A percentile compares a stretch with the other conserved stretches of the same genome.
Conservation (phyloP, 768 basidiomycete species). For the Leccinum barrowsii region DNA sequence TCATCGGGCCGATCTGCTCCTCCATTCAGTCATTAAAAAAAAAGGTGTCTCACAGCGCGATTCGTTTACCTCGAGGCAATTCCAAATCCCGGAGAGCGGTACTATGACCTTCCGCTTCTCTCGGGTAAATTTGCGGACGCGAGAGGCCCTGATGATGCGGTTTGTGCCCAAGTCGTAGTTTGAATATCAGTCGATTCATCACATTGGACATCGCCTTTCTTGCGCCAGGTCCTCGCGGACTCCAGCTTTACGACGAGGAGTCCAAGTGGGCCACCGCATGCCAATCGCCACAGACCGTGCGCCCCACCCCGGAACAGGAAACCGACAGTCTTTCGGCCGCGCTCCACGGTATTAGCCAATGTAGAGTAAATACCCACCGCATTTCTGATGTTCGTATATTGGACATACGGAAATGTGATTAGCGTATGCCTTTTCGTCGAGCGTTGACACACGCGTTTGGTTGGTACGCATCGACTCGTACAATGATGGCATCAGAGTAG, state of each 20-base stretch:
- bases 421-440: neutral
- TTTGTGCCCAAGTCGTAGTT: neutral
- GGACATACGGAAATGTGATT: neutral
- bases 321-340: conserved; percentile 3
- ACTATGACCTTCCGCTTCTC: neutral
- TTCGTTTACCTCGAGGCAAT: neutral
- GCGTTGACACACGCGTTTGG: neutral
- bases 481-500: neutral
- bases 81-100: neutral
- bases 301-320: neutral
- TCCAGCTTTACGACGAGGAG: neutral
- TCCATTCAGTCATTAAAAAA: neutral
- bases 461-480: neutral
- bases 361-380: neutral
- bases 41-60: neutral
- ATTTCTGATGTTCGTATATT: neutral
- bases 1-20: neutral
- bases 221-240: neutral
- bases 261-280: neutral
- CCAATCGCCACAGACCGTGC: neutral
- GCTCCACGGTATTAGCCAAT: neutral
- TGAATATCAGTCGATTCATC: neutral
- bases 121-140: neutral
- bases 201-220: neutral
- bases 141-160: neutral